A percentile compares a stretch with the other conserved stretches of the same genome.
These are phyloP conservation scores for Psidium guajava DNA, from an alignment of 345 rosid genomes.

Conservation along the genomic window DNA sequence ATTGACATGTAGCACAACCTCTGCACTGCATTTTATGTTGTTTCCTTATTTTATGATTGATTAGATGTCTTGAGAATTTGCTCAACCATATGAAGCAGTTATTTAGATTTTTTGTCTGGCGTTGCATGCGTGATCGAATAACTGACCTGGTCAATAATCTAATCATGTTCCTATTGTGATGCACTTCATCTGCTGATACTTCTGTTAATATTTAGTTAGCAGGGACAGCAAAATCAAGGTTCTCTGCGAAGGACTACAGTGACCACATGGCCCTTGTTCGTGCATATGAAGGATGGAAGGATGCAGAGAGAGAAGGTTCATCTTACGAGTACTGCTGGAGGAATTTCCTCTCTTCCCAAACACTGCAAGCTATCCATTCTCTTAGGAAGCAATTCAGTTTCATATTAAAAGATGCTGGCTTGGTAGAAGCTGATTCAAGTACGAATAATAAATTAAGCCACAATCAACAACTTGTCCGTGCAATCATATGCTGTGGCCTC, in stretches of 20 bases:
- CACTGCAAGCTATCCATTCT: constrained; percentile 94
- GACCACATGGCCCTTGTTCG: constrained; percentile 99
- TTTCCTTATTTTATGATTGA: neutral
- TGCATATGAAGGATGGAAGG: constrained; percentile 99
- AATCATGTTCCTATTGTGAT: neutral
- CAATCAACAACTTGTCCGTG: constrained; percentile 84
- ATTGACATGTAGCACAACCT: neutral
- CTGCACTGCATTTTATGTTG: neutral
- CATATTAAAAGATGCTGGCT: constrained; percentile 79
- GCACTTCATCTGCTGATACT: neutral
- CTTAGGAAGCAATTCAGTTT: constrained; percentile 80
- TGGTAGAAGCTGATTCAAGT: constrained; percentile 51
- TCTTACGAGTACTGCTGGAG: constrained; percentile 97
- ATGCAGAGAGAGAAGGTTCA: constrained; percentile 90
- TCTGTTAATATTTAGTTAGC: constrained; percentile 50
- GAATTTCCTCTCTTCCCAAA: constrained; percentile 89
- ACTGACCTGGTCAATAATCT: neutral
- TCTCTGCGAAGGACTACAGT: constrained; percentile 95
- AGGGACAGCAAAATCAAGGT: constrained; percentile 88
- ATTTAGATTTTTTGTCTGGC: neutral
- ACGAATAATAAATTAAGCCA: constrained; percentile 75
- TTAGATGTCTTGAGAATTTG: neutral
- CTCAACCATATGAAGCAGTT: neutral
- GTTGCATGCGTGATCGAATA: neutral
- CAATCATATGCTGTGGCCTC: constrained; percentile 88